phyloP scores from a whole-genome alignment of 2,329 filamentous ascomycete species.

The Allantophomopsis cytisporea region DNA sequence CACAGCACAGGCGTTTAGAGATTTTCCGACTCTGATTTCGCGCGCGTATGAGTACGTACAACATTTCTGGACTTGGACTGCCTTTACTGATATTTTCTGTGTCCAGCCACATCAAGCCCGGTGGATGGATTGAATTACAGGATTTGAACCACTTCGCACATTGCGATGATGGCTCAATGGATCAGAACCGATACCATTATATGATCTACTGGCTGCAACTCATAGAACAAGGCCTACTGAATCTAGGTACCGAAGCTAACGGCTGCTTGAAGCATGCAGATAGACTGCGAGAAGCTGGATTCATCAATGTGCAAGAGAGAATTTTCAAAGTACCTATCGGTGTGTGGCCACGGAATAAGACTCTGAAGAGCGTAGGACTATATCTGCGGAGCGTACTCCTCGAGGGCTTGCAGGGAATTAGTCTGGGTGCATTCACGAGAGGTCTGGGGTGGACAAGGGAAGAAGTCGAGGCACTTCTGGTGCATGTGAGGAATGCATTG shows the following conservation, averaged over 20 bases:
- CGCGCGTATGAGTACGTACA: slow-evolving; percentile 27
- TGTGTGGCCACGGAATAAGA: slow-evolving; percentile 25
- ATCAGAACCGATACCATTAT: slow-evolving; percentile 19
- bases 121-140: slow-evolving; percentile 40
- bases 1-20: slow-evolving; percentile 38
- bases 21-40: slow-evolving; percentile 36
- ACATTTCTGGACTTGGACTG: neutral
- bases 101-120: slow-evolving; percentile 33
- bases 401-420: slow-evolving; percentile 35
- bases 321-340: slow-evolving; percentile 39
- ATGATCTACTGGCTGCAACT: slow-evolving; percentile 32
- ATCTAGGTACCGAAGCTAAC: slow-evolving; percentile 32
- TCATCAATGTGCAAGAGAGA: slow-evolving; percentile 34
- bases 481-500: slow-evolving; percentile 33
- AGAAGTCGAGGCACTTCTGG: slow-evolving; percentile 32
- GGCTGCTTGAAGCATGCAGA: slow-evolving; percentile 26
- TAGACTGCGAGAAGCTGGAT: slow-evolving; percentile 34
- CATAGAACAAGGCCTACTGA: slow-evolving; percentile 27
- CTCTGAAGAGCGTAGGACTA: slow-evolving; percentile 34
- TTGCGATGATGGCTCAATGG: slow-evolving; percentile 25
- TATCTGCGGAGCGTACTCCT: slow-evolving; percentile 36
- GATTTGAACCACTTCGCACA: slow-evolving; percentile 36
- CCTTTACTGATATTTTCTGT: too few species aligned
- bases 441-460: slow-evolving; percentile 32
- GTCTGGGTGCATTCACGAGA: slow-evolving; percentile 35